A percentile compares a stretch with the other conserved stretches of the same genome.
Conservation (phyloP, 2,329 filamentous ascomycete species). For the Rhinocladiella similis region DNA sequence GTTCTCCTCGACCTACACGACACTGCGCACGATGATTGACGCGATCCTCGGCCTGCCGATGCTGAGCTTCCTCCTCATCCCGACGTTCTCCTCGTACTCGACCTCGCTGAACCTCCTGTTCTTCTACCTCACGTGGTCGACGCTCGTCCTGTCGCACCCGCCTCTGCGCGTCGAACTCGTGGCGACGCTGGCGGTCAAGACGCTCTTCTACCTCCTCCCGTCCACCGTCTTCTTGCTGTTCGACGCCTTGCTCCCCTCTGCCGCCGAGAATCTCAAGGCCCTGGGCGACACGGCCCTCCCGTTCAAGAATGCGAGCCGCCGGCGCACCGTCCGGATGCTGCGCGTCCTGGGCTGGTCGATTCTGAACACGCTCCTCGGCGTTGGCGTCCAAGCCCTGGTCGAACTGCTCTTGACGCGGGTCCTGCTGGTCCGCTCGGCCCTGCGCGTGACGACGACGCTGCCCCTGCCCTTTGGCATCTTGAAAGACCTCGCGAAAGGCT, state of each 20-base stretch:
- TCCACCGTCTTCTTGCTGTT: conserved; percentile 72
- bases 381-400: conserved; percentile 55
- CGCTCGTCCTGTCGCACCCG: conserved; percentile 74
- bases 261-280: conserved; percentile 69
- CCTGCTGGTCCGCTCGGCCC: conserved; percentile 53
- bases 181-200: conserved; percentile 66
- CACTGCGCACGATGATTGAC: conserved; percentile 50
- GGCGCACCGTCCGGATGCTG: conserved; percentile 35
- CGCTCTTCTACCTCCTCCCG: conserved; percentile 71
- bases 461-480: conserved; percentile 64
- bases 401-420: conserved; percentile 57
- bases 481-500: conserved; percentile 54
- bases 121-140: conserved; percentile 89
- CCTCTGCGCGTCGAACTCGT: conserved; percentile 74
- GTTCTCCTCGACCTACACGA: conserved; percentile 26
- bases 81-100: conserved; percentile 65
- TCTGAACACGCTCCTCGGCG: conserved; percentile 56
- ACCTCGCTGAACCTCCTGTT: conserved; percentile 83
- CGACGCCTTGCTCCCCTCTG: conserved; percentile 68
- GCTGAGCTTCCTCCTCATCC: conserved; percentile 65
- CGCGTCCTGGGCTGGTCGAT: conserved; percentile 55
- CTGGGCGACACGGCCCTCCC: conserved; percentile 58
- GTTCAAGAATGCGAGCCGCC: conserved; percentile 41
- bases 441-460: conserved; percentile 60
- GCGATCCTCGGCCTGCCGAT: conserved; percentile 71